A percentile compares a stretch with the other conserved stretches of the same genome.
phyloP scores from a whole-genome alignment of 2,329 filamentous ascomycete genomes.

The Fusarium neocosmosporiellum region DNA sequence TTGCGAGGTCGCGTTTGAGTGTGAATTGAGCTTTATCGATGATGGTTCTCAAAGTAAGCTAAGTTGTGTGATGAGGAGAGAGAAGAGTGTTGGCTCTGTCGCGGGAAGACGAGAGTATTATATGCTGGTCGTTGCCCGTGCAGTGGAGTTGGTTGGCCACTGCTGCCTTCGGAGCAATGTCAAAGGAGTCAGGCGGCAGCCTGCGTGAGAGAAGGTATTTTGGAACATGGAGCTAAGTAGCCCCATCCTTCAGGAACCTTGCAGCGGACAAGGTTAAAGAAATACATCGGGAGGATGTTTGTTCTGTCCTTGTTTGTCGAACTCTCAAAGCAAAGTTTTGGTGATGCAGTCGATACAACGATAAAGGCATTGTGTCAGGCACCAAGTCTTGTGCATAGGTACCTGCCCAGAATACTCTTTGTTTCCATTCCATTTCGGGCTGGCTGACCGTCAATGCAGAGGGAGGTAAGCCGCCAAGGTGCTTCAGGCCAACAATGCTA shows the following conservation, averaged over 20 bases:
- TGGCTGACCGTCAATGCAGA: neutral
- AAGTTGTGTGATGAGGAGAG: neutral
- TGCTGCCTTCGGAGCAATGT: slow-evolving; percentile 35
- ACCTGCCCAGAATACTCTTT: neutral
- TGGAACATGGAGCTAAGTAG: neutral
- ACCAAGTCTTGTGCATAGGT: neutral
- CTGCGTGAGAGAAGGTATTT: neutral
- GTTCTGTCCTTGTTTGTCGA: neutral
- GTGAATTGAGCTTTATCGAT: neutral
- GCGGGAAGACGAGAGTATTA: neutral
- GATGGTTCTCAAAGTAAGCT: neutral
- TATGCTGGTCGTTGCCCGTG: neutral
- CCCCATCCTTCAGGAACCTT: neutral
- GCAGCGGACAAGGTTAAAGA: neutral
- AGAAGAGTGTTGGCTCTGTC: neutral
- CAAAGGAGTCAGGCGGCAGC: slow-evolving; percentile 20
- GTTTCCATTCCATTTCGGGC: neutral
- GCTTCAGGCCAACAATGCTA: neutral
- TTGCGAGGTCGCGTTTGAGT: neutral
- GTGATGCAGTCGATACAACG: neutral
- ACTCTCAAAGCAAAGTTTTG: neutral
- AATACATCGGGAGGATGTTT: neutral
- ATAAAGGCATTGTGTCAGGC: neutral
- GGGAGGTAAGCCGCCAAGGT: neutral
- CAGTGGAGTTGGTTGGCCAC: slow-evolving; percentile 22